A percentile compares a stretch with the other conserved stretches of the same genome.
phyloP scores from a whole-genome alignment of 1,139 yeast species.

The Debaryomycetaceae sp. region DNA sequence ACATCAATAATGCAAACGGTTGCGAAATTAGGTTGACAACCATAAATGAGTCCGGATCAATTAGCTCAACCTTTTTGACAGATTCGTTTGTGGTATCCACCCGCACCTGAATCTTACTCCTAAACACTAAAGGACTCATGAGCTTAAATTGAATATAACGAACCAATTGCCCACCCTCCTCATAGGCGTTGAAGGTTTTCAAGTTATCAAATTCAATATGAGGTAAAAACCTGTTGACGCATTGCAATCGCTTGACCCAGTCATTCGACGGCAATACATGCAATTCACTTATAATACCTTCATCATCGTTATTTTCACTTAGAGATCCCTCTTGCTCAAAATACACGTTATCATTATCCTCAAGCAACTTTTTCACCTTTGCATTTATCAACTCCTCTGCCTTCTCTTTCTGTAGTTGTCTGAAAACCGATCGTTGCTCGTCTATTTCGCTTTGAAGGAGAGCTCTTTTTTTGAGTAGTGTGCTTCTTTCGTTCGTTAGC shows the following conservation, averaged over 20 bases:
- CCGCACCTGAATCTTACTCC: slow-evolving; percentile 15
- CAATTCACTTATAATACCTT: slow-evolving; percentile 18
- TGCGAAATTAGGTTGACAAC: slow-evolving; percentile 19
- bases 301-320: slow-evolving; percentile 17
- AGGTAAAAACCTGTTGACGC: slow-evolving; percentile 26
- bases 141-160: slow-evolving; percentile 20
- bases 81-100: slow-evolving; percentile 17
- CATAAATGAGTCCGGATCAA: slow-evolving; percentile 4
- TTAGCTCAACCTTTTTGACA: slow-evolving; percentile 6
- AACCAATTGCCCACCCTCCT: slow-evolving; percentile 7
- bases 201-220: slow-evolving; percentile 20
- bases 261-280: slow-evolving; percentile 36
- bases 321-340: slow-evolving; percentile 4
- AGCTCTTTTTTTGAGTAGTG: slow-evolving; percentile 19
- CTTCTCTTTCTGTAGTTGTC: slow-evolving; percentile 15
- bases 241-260: slow-evolving; percentile 28
- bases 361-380: slow-evolving; percentile 19
- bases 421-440: slow-evolving; percentile 15
- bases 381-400: slow-evolving; percentile 12
- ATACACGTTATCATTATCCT: slow-evolving; percentile 19
- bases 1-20: slow-evolving; percentile 15
- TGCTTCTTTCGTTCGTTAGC: slow-evolving; percentile 17
- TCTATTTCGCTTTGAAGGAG: slow-evolving; percentile 17
- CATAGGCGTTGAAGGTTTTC: slow-evolving; percentile 10
- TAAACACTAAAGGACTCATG: slow-evolving; percentile 22